Conservation (phyloP, 345 rosid species). For the Melaleuca quinquenervia region DNA sequence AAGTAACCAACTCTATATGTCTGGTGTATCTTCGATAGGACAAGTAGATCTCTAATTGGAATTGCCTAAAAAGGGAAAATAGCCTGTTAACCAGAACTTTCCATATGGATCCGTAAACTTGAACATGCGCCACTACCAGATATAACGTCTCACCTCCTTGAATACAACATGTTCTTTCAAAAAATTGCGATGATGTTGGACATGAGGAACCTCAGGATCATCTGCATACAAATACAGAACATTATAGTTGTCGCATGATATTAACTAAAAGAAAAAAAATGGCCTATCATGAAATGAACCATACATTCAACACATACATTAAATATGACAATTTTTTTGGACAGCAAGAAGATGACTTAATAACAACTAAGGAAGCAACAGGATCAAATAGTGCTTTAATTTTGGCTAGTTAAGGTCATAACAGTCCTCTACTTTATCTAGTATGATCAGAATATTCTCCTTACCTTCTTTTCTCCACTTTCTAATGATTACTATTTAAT, state of each 20-base stretch:
- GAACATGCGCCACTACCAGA: neutral
- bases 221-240: constrained; percentile 30
- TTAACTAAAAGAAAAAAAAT: neutral
- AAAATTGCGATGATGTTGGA: constrained; percentile 60
- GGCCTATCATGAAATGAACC: neutral
- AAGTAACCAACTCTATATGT: constrained; percentile 77
- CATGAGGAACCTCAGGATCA: constrained; percentile 57
- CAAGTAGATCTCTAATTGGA: constrained; percentile 57
- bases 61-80: constrained; percentile 37
- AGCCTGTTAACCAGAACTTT: neutral
- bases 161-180: constrained; percentile 67
- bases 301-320: neutral
- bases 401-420: neutral
- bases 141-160: constrained; percentile 62
- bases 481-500: neutral
- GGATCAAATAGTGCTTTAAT: neutral
- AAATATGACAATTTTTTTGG: neutral
- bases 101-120: neutral
- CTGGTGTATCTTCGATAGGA: constrained; percentile 83
- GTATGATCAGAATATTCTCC: neutral
- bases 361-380: neutral
- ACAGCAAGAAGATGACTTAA: neutral
- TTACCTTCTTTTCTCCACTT: neutral
- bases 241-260: neutral
- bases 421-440: neutral